Evolutionary conservation across 805 yeast genomes (phyloP), one percentile per base, ranked within the genome.

Genomic region (Candida montana): DNA sequence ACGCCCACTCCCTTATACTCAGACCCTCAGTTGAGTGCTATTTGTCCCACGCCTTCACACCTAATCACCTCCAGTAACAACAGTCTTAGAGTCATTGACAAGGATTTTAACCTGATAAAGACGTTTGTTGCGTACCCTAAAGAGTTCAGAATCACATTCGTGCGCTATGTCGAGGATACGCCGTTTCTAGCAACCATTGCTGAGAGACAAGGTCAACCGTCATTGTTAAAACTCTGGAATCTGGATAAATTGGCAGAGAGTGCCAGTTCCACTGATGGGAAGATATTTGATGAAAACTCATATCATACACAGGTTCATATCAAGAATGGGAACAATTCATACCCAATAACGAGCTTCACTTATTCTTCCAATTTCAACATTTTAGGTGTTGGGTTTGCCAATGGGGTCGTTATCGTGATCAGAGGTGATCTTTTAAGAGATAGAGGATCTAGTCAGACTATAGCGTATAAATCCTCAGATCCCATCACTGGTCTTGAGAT

Each of bases 381-480:
- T 27, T 59, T 83, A 6, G 90, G 84, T 0, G 64, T 86, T 35
- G 96, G 96, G 0, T 86, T 79, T 52, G 82, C 90, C 12, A 83
- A 89, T 59, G 99, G 99, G 2, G 71, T 79, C 17, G 88, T 90
- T 2, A 67, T 90, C 2, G 64, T 90, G 7, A 76, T 90, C 0
- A 66, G 98, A 47, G 99, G 99, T 8, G 98, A 93, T 59, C 61
- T 93, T 26, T 50, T 87, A 7, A 77, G 89, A 51, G 99, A 93
- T 56, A 68, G 95, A 44, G 98, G 98, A 0, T 79, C 95, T 9
- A 76, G 93, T 49, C 98, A 91, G 54, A 68, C 97, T 23, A 59
- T 83, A 0, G 79, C 90, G 1, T 86, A 80, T 56, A 86, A 83
- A 44, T 62, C 63, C 13, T 64, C 71, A 3, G 93, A 87, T 37